Evolutionary conservation across 108 stramenopile genomes (phyloP).

Genomic region (Fragilaria crotonensis): DNA sequence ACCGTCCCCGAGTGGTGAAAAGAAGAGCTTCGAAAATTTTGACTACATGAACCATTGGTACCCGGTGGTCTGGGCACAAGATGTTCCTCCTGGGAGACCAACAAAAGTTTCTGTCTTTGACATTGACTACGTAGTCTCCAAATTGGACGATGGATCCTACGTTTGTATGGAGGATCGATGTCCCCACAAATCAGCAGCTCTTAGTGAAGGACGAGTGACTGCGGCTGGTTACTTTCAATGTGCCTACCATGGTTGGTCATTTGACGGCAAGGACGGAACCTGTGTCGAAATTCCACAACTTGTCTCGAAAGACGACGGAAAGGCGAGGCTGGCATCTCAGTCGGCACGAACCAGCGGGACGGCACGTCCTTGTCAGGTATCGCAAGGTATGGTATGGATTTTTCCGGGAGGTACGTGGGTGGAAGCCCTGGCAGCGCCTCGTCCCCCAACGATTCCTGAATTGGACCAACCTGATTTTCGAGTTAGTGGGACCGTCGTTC

Average conservation of each 20-base stretch:
- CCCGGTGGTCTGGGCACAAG: constrained; percentile 51
- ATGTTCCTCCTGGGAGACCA: constrained; percentile 43
- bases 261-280: constrained; percentile 42
- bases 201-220: constrained; percentile 57
- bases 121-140: constrained; percentile 56
- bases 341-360: constrained; percentile 22
- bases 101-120: constrained; percentile 63
- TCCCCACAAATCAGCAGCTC: constrained; percentile 55
- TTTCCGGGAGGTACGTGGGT: constrained; percentile 36
- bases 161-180: constrained; percentile 47
- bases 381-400: constrained; percentile 55
- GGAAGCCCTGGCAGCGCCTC: constrained; percentile 31
- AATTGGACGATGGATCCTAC: constrained; percentile 17
- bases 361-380: constrained; percentile 33
- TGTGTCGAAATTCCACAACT: constrained; percentile 59
- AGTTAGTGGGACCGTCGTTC: constrained; percentile 20
- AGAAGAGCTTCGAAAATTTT: constrained; percentile 36
- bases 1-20: too few relatives aligned
- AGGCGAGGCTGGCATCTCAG: too few relatives aligned
- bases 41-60: constrained; percentile 57
- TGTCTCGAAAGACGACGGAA: too few relatives aligned
- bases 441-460: constrained; percentile 57
- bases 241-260: constrained; percentile 68
- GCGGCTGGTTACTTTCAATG: constrained; percentile 44
- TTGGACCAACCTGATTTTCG: constrained; percentile 32